Percentiles rank a stretch among this genome's conserved stretches.
Evolutionary conservation across 768 basidiomycete genomes (phyloP).

Genomic region (Leccinum sublutescens): DNA sequence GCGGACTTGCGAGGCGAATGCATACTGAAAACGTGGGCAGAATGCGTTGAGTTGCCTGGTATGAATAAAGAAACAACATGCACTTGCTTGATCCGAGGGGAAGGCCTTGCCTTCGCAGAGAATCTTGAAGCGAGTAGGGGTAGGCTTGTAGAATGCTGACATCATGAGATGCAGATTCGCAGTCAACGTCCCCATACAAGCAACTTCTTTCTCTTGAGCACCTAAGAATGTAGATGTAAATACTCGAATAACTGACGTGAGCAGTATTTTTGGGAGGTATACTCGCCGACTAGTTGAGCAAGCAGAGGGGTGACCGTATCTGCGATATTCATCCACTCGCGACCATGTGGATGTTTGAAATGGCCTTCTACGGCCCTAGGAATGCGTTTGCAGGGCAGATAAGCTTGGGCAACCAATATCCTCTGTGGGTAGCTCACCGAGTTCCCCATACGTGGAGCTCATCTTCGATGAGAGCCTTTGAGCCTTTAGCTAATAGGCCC

Average conservation of each 20-base stretch:
- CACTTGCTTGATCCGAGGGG: constrained; percentile 89
- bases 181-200: constrained; percentile 93
- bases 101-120: constrained; percentile 93
- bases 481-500: constrained; percentile 75
- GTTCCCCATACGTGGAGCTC: constrained; percentile 85
- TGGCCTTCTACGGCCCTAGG: constrained; percentile 84
- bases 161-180: constrained; percentile 96
- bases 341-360: constrained; percentile 80
- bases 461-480: constrained; percentile 69
- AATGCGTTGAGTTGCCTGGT: constrained; percentile 14
- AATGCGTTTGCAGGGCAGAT: constrained; percentile 5
- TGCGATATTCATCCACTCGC: constrained; percentile 81
- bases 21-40: constrained; percentile 60
- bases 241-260: constrained; percentile 8
- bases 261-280: constrained; percentile 5
- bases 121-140: constrained; percentile 82
- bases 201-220: constrained; percentile 86
- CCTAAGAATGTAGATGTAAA: constrained; percentile 46
- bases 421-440: constrained; percentile 41
- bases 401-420: constrained; percentile 8
- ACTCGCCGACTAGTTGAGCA: constrained; percentile 79
- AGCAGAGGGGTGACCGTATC: constrained; percentile 71
- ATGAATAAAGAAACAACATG: constrained; percentile 5
- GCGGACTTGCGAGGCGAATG: constrained; percentile 87
- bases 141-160: constrained; percentile 91